A percentile compares a stretch with the other conserved stretches of the same genome.
These are phyloP conservation scores for Saxispiralis lemnorum DNA, from an alignment of 495 filamentous ascomycete species.

Conservation along the genomic window DNA sequence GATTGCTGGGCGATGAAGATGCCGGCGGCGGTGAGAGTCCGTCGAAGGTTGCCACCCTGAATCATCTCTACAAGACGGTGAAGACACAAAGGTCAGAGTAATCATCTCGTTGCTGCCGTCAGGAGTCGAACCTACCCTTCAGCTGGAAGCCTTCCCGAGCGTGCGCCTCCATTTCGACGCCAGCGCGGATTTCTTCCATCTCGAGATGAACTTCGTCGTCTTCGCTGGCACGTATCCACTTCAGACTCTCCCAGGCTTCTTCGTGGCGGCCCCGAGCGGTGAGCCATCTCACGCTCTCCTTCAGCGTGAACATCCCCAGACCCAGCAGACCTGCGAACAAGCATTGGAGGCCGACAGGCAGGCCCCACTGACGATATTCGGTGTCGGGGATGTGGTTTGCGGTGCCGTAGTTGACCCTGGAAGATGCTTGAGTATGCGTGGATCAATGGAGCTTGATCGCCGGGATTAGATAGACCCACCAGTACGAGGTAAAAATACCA, in stretches of 20 bases:
- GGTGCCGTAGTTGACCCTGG: slow-evolving; percentile 13
- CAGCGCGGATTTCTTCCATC: slow-evolving; percentile 25
- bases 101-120: too few relatives aligned
- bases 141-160: slow-evolving; percentile 9
- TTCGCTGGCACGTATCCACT: slow-evolving; percentile 20
- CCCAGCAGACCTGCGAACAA: slow-evolving; percentile 14
- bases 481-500: slow-evolving; percentile 9
- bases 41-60: slow-evolving; percentile 22
- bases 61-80: slow-evolving; percentile 18
- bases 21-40: slow-evolving; percentile 27
- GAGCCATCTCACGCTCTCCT: slow-evolving; percentile 15
- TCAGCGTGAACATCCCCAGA: slow-evolving; percentile 14
- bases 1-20: slow-evolving; percentile 35
- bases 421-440: background rate
- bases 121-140: background rate
- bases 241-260: slow-evolving; percentile 16
- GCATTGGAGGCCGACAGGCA: slow-evolving; percentile 17
- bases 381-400: slow-evolving; percentile 4
- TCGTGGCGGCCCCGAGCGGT: slow-evolving; percentile 9
- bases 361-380: slow-evolving; percentile 12
- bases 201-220: slow-evolving; percentile 26
- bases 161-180: slow-evolving; percentile 11
- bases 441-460: too few relatives aligned
- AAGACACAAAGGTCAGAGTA: slow-evolving; percentile 16
- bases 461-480: background rate